phyloP scores from a whole-genome alignment of 2,329 filamentous ascomycete genomes.

The Pseudogymnoascus verrucosus region DNA sequence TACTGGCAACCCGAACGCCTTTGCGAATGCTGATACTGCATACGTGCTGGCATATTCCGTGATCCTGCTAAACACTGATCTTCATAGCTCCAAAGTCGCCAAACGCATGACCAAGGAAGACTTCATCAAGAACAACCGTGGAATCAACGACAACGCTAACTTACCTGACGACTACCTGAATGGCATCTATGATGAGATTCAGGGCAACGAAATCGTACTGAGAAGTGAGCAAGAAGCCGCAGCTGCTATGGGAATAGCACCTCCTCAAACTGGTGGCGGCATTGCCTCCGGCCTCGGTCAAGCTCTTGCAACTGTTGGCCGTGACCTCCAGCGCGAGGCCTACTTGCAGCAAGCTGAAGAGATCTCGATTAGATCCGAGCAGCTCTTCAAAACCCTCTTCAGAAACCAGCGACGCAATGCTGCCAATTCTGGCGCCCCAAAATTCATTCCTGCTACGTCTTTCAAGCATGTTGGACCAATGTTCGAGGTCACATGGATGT shows the following conservation, averaged over 20 bases:
- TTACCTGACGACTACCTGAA: conserved; percentile 86
- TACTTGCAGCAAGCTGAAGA: conserved; percentile 94
- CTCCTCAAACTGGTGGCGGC: conserved; percentile 53
- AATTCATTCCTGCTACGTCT: conserved; percentile 88
- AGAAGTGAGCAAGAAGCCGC: conserved; percentile 87
- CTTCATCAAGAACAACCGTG: conserved; percentile 98
- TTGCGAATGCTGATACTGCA: conserved; percentile 95
- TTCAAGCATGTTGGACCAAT: conserved; percentile 94
- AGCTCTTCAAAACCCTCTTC: conserved; percentile 89
- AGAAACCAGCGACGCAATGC: conserved; percentile 79
- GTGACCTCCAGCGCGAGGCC: conserved; percentile 85
- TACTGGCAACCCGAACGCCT: conserved; percentile 89
- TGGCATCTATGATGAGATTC: conserved; percentile 88
- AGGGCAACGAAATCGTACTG: conserved; percentile 83
- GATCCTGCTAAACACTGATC: conserved; percentile 92
- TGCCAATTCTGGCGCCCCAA: conserved; percentile 47
- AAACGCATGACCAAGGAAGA: conserved; percentile 91
- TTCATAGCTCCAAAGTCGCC: conserved; percentile 79
- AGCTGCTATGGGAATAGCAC: conserved; percentile 61
- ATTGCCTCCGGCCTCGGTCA: conserved; percentile 79
- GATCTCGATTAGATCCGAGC: conserved; percentile 65
- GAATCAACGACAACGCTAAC: conserved; percentile 94
- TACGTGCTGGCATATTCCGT: conserved; percentile 96
- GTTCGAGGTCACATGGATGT: conserved; percentile 99
- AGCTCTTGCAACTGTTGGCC: conserved; percentile 82